These are phyloP conservation scores for Sugiyamaella lignohabitans DNA, from an alignment of 805 yeast genomes.

Conservation along the genomic window DNA sequence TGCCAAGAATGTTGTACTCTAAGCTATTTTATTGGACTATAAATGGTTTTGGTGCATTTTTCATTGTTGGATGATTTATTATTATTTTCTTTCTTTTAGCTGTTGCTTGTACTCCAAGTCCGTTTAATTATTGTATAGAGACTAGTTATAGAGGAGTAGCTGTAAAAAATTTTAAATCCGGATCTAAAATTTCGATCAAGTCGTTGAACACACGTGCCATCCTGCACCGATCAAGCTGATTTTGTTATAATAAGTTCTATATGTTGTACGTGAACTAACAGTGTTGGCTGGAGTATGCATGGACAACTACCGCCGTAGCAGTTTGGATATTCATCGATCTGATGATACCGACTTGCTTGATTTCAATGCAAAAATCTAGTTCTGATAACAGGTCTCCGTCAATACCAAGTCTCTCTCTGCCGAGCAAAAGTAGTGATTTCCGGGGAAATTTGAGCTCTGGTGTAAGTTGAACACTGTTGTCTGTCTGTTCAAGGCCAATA, in stretches of 20 bases:
- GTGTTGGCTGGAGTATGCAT: slow-evolving; percentile 74
- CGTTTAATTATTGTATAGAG: too few species aligned
- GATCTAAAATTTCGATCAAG: too few species aligned
- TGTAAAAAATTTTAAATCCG: too few species aligned
- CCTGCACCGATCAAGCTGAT: too few species aligned
- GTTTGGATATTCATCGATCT: slow-evolving; percentile 97
- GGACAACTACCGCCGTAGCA: slow-evolving; percentile 90
- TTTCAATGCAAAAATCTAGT: slow-evolving; percentile 81
- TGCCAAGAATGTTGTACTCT: slow-evolving; percentile 64
- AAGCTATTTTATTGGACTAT: background rate
- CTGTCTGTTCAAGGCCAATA: slow-evolving; percentile 91
- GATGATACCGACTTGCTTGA: slow-evolving; percentile 85
- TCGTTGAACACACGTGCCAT: too few species aligned
- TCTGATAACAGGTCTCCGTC: slow-evolving; percentile 80
- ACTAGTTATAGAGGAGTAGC: too few species aligned
- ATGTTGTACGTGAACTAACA: too few species aligned
- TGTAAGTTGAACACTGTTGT: slow-evolving; percentile 68
- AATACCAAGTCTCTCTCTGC: slow-evolving; percentile 85
- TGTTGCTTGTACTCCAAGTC: too few species aligned
- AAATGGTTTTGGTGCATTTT: background rate
- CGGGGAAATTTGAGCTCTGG: slow-evolving; percentile 63
- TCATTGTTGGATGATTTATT: too few species aligned
- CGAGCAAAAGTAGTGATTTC: slow-evolving; percentile 71
- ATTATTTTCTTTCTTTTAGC: too few species aligned
- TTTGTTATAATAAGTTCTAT: too few species aligned